Evolutionary conservation across 495 filamentous ascomycete species (phyloP).

Genomic region (Penicillium atrosanguineum): DNA sequence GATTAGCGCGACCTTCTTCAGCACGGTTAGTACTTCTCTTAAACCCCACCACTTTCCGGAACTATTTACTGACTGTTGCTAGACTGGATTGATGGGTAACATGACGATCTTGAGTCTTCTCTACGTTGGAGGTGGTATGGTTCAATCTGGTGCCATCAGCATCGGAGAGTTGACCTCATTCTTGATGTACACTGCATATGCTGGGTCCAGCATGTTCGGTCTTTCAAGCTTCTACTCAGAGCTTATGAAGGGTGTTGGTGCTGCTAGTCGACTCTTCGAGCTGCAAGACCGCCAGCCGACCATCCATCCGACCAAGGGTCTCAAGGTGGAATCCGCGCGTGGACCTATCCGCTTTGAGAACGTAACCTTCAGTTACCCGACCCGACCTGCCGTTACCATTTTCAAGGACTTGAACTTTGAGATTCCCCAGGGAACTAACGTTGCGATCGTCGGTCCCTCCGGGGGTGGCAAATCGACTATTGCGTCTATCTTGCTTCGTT

Average conservation of each 20-base stretch:
- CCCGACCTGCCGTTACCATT: constrained; percentile 83
- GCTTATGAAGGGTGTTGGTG: constrained; percentile 97
- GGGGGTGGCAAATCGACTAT: constrained; percentile 96
- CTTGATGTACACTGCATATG: constrained; percentile 96
- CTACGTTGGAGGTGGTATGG: constrained; percentile 86
- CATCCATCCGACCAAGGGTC: constrained; percentile 79
- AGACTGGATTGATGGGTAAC: constrained; percentile 86
- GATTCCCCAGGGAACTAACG: constrained; percentile 88
- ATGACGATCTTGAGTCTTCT: constrained; percentile 93
- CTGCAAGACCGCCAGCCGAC: constrained; percentile 88
- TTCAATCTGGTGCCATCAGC: constrained; percentile 78
- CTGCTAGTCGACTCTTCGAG: constrained; percentile 91
- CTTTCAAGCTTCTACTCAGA: constrained; percentile 96
- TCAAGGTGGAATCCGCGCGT: constrained; percentile 73
- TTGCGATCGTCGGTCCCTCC: constrained; percentile 93
- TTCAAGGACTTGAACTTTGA: constrained; percentile 87
- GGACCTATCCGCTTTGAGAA: constrained; percentile 85
- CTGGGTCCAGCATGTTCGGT: constrained; percentile 86
- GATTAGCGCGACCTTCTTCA: constrained; percentile 89
- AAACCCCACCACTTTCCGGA: not conserved
- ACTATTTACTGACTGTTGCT: constrained; percentile 21
- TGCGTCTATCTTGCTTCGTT: constrained; percentile 79
- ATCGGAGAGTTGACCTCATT: constrained; percentile 96
- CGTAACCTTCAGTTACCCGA: constrained; percentile 85
- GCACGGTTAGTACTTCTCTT: constrained; percentile 46